Evolutionary conservation across 1,284 basidiomycete species (phyloP), one percentile per base, ranked within the genome.

Genomic region (Cryptococcus jaspeensis): DNA sequence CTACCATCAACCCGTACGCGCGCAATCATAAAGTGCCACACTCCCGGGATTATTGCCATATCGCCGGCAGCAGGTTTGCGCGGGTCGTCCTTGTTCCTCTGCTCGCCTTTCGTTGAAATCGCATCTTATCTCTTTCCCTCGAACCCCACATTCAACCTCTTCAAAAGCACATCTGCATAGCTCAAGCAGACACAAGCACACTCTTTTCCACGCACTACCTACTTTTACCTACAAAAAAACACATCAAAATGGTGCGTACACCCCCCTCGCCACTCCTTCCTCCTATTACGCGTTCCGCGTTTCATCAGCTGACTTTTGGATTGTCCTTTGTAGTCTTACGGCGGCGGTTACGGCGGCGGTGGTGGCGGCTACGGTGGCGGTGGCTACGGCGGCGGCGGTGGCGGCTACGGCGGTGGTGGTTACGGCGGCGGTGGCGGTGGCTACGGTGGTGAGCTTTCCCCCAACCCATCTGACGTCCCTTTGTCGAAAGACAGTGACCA

Each of bases 321-420:
- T 22, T 35, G 37, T 18, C 25, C 25, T 38, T 42, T 22, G 9
- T 55, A 61, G 60, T 61, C 60, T 53, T 61, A 61, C 61, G 61
- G 61, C 18, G 61, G 63, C 25, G 55, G 62, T 23, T 65, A 82
- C 44, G 85, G 85, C 12, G 58, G 67, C n/a, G 82, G 84, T 22
- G 73, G 77, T 16, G 70, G 69, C 25, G 68, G 63, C 40, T 70
- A 70, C 7, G 71, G 76, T 50, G 73, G 76, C 46, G 77, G 78
- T 32, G 72, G 69, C 20, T 80, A 81, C 47, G 76, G 78, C 35
- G 72, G 77, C 35, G 79, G 79, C 48, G 76, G 78, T 0, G 71
- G 71, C 16, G 64, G 68, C 20, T 67, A 73, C 9, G 64, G 67
- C 15, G 55, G 62, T 42, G 65, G 65, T 36, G n/a, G n/a, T n/a